Evolutionary conservation across 2,329 filamentous ascomycete species (phyloP), one percentile per base, ranked within the genome.

Genomic region (Phymatotrichopsis omnivora): DNA sequence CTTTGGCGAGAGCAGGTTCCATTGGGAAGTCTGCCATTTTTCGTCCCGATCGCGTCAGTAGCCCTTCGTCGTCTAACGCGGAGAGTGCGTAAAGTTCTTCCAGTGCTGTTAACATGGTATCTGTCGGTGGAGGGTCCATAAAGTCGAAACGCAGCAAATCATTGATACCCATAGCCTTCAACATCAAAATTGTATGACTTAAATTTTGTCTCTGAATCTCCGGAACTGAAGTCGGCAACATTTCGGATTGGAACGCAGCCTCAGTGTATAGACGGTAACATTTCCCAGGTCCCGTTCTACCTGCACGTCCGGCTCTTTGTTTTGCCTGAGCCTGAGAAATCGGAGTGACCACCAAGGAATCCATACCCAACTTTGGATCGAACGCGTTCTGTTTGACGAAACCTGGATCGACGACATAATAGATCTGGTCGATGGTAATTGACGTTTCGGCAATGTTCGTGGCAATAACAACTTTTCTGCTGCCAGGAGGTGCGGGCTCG

Each of bases 1-100:
- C 80, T 63, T 96, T 98, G 42, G 87, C 84, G 1, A 96, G 72
- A 0, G 85, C 78, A 0, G 91, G 91, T 46, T 96, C 87, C 85
- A 96, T 96, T 0, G 91, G 91, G 63, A 96, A 96, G 60, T 98
- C 89, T 8, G 91, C 87, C 89, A 98, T 96, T 63, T 95, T 93
- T 34, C 91, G 78, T 6, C 91, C 91, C 1, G 94, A 73, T 5
- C 91, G 78, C 0, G 91, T 98, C 2, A 98, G 69, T 0, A 98
- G 72, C 11, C 91, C 91, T 71, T 98, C 91, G 58, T 98, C 89
- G 54, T 98, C 91, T 0, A 98, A 71, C 0, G 89, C 89, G 3
- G 82, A 85, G 8, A 98, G 69, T 1, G 86, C 85, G 60, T 98
- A 98, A 0, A 98, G 71, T 61, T 96, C 91, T 65, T 98, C 93